Percentiles rank a stretch among this genome's conserved stretches.
phyloP scores from a whole-genome alignment of 306 rosid species.

The Rosa chinensis region DNA sequence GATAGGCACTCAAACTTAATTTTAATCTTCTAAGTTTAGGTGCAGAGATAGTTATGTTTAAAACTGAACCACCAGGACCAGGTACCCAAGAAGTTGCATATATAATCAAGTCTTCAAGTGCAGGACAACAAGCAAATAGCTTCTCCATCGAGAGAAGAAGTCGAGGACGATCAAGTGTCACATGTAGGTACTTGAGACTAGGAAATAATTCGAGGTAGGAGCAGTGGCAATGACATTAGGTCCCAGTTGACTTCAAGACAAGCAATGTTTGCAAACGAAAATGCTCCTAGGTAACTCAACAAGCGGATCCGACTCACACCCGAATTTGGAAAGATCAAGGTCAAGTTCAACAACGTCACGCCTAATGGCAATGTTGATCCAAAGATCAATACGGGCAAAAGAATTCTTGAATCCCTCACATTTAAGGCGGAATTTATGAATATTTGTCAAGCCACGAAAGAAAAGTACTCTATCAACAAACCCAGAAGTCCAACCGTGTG shows the following conservation, averaged over 20 bases:
- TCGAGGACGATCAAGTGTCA: not conserved
- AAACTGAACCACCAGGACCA: not conserved
- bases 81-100: not conserved
- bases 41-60: not conserved
- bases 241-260: not conserved
- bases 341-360: not conserved
- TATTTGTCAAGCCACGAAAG: not conserved
- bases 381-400: not conserved
- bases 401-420: not conserved
- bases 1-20: not conserved
- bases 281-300: not conserved
- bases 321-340: not conserved
- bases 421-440: not conserved
- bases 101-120: not conserved
- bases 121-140: not conserved
- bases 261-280: not conserved
- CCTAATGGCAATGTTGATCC: not conserved
- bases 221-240: not conserved
- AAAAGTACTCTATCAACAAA: not conserved
- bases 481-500: not conserved
- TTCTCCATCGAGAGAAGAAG: not conserved
- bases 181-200: not conserved
- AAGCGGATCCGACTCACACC: not conserved
- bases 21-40: not conserved
- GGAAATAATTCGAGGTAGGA: not conserved